A percentile compares a stretch with the other conserved stretches of the same genome.
phyloP scores from a whole-genome alignment of 495 filamentous ascomycete species.

The Articulospora tetracladia region DNA sequence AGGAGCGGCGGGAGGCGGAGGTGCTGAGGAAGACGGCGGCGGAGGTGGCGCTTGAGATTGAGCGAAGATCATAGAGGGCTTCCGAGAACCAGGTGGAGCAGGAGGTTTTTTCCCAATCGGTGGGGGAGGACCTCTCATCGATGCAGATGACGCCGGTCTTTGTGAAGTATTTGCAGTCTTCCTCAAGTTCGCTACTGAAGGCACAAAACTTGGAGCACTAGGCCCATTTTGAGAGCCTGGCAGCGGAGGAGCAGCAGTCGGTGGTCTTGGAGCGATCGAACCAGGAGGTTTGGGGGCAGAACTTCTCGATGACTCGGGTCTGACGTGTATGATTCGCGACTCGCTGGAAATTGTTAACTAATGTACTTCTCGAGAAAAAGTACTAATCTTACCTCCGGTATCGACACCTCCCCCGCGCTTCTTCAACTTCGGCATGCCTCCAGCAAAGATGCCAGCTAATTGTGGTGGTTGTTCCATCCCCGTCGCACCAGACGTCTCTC shows the following conservation, averaged over 20 bases:
- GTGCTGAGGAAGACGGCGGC: slow-evolving; percentile 34
- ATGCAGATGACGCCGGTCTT: slow-evolving; percentile 48
- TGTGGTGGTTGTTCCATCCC: slow-evolving; percentile 66
- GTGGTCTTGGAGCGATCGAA: slow-evolving; percentile 60
- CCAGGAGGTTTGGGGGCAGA: slow-evolving; percentile 56
- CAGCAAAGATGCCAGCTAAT: slow-evolving; percentile 83
- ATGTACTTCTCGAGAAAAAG: not conserved
- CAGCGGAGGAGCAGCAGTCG: slow-evolving; percentile 50
- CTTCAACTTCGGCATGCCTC: slow-evolving; percentile 91
- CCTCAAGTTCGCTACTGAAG: slow-evolving; percentile 55
- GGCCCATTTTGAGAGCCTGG: slow-evolving; percentile 23
- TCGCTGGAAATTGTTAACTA: slow-evolving; percentile 47
- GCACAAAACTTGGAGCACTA: slow-evolving; percentile 41
- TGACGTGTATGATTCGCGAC: slow-evolving; percentile 65
- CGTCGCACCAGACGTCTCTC: slow-evolving; percentile 31
- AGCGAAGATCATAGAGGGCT: slow-evolving; percentile 49
- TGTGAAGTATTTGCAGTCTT: slow-evolving; percentile 50
- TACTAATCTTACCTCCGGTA: slow-evolving; percentile 62
- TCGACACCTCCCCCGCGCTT: slow-evolving; percentile 83
- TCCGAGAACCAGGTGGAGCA: slow-evolving; percentile 53
- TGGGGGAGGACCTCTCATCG: slow-evolving; percentile 48
- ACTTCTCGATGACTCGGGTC: slow-evolving; percentile 62
- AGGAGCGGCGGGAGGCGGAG: slow-evolving; percentile 27
- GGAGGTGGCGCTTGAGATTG: slow-evolving; percentile 32
- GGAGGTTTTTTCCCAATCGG: slow-evolving; percentile 67